Evolutionary conservation across 2,329 filamentous ascomycete genomes (phyloP).

Genomic region (Botrytis paeoniae): DNA sequence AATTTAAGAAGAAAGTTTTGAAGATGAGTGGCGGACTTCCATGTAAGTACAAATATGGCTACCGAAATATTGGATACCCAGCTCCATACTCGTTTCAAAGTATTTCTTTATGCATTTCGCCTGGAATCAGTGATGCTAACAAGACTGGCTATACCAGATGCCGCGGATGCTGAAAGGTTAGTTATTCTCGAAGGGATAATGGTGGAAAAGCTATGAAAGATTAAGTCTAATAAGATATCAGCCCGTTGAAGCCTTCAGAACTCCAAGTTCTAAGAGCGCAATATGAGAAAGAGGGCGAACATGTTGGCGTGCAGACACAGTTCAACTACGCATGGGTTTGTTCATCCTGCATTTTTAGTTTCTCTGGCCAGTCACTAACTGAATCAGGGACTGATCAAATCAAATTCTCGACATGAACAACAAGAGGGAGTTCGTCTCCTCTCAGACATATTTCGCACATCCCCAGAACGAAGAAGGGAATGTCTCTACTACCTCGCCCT

Average conservation of each 20-base stretch:
- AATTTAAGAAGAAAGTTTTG: constrained; percentile 11
- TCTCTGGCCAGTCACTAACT: not conserved
- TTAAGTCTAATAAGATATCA: constrained; percentile 41
- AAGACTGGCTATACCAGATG: constrained; percentile 59
- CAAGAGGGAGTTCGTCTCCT: constrained; percentile 92
- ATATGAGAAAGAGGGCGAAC: constrained; percentile 96
- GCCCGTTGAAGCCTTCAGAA: constrained; percentile 86
- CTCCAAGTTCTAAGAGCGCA: constrained; percentile 89
- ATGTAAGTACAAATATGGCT: constrained; percentile 38
- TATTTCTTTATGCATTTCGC: constrained; percentile 31
- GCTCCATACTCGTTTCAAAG: constrained; percentile 30
- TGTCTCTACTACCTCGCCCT: constrained; percentile 97
- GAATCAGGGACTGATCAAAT: constrained; percentile 87
- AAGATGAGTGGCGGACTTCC: constrained; percentile 38
- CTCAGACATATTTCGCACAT: constrained; percentile 92
- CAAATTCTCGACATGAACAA: constrained; percentile 76
- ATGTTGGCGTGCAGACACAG: constrained; percentile 95
- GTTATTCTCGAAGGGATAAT: constrained; percentile 28
- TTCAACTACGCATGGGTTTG: constrained; percentile 99
- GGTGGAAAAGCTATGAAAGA: not conserved
- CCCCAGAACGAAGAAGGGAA: constrained; percentile 89
- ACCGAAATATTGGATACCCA: constrained; percentile 28
- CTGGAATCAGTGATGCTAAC: constrained; percentile 36
- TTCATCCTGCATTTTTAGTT: constrained; percentile 9
- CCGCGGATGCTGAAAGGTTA: constrained; percentile 93